phyloP scores from a whole-genome alignment of 169 alveolate genomes.

The Cryptosporidium baileyi region DNA sequence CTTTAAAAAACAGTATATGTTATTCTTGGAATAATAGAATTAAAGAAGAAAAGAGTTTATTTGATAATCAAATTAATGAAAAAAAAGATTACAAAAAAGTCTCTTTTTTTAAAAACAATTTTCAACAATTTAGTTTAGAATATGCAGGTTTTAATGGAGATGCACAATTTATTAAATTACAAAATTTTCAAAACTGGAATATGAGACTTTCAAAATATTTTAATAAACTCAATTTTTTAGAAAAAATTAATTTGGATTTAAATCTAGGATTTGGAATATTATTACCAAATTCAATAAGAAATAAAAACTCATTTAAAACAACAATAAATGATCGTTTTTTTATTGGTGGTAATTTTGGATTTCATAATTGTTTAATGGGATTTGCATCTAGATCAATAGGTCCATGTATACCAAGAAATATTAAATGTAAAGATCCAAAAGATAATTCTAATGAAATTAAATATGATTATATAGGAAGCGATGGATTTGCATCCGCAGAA shows the following conservation, averaged over 20 bases:
- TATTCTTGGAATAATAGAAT: slow-evolving; percentile 52
- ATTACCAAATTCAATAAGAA: slow-evolving; percentile 1
- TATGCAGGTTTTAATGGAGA: slow-evolving; percentile 60
- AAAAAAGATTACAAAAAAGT: not conserved
- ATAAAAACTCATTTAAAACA: not conserved
- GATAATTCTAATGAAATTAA: not conserved
- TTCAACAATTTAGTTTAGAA: slow-evolving; percentile 26
- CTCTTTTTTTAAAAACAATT: not conserved
- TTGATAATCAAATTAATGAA: not conserved
- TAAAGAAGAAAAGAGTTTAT: not conserved
- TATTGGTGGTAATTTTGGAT: slow-evolving; percentile 59
- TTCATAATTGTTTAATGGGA: slow-evolving; percentile 30
- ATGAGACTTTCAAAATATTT: not conserved
- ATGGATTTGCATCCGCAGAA: slow-evolving; percentile 6
- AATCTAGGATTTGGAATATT: slow-evolving; percentile 28
- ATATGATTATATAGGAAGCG: slow-evolving; percentile 26
- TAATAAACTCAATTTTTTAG: not conserved
- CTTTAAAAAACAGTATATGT: slow-evolving; percentile 39
- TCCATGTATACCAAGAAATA: not conserved
- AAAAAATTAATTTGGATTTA: not conserved
- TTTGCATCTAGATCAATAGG: slow-evolving; percentile 61
- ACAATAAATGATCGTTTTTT: slow-evolving; percentile 52
- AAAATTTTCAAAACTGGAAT: slow-evolving; percentile 46
- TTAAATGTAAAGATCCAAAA: not conserved
- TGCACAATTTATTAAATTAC: slow-evolving; percentile 9